Conservation (phyloP, 495 filamentous ascomycete genomes). For the Penicillium parvum region DNA sequence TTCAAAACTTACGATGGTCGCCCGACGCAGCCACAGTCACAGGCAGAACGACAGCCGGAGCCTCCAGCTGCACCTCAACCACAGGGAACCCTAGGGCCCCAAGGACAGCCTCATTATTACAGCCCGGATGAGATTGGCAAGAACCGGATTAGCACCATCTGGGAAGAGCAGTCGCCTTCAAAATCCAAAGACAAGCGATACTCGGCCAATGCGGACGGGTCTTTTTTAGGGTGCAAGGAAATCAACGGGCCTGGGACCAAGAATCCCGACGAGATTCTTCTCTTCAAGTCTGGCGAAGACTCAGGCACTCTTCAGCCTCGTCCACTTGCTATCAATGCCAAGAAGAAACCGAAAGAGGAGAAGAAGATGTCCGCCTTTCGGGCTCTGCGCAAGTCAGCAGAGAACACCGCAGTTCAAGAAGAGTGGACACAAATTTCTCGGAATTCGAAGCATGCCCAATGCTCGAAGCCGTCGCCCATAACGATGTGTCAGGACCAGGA, state of each 20-base stretch:
- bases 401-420: constrained; percentile 21
- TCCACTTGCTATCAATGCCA: constrained; percentile 21
- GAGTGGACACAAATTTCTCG: constrained; percentile 35
- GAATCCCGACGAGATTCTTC: constrained; percentile 41
- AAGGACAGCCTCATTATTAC: constrained; percentile 27
- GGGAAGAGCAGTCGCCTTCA: constrained; percentile 29
- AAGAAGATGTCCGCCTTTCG: constrained; percentile 11
- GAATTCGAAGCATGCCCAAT: constrained; percentile 44
- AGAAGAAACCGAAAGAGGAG: constrained; percentile 24
- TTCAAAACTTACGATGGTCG: constrained; percentile 23
- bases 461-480: constrained; percentile 33
- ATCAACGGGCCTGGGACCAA: constrained; percentile 34
- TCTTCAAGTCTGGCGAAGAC: constrained; percentile 31
- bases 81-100: constrained; percentile 2
- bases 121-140: constrained; percentile 44
- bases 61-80: constrained; percentile 1
- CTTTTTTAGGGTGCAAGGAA: constrained; percentile 48
- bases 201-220: constrained; percentile 31
- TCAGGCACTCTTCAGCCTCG: constrained; percentile 24
- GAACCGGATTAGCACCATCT: constrained; percentile 37
- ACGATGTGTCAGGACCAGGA: constrained; percentile 30
- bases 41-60: constrained; percentile 6
- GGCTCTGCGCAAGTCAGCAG: constrained; percentile 11
- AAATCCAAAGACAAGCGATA: constrained; percentile 22
- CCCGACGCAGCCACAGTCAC: constrained; percentile 6